phyloP scores from a whole-genome alignment of 805 yeast species.

The Suhomyces prunicola region DNA sequence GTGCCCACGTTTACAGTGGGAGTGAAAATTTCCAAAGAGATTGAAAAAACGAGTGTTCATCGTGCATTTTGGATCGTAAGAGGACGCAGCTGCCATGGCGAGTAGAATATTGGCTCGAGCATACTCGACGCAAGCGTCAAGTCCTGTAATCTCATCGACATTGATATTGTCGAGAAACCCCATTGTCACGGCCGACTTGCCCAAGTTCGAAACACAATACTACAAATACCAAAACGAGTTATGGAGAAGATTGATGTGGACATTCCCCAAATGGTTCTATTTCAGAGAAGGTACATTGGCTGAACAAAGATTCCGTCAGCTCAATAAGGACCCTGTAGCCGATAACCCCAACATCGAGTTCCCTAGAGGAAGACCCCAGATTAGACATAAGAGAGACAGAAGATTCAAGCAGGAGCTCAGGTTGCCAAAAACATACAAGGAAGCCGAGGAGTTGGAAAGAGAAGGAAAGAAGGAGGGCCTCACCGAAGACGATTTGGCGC shows the following conservation, averaged over 20 bases:
- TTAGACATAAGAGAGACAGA: conserved; percentile 87
- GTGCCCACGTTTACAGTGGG: conserved; percentile 10
- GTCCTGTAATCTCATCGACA: conserved; percentile 37
- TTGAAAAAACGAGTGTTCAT: neutral
- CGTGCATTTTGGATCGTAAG: neutral
- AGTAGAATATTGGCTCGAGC: conserved; percentile 8
- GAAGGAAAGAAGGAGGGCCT: conserved; percentile 8
- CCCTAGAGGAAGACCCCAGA: conserved; percentile 80
- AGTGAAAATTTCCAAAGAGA: conserved; percentile 13
- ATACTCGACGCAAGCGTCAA: conserved; percentile 7
- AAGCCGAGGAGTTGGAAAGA: conserved; percentile 22
- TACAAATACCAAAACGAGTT: conserved; percentile 82
- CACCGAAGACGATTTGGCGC: conserved; percentile 50
- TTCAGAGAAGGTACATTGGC: conserved; percentile 87
- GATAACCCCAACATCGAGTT: conserved; percentile 74
- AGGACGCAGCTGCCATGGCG: neutral
- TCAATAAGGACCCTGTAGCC: conserved; percentile 72
- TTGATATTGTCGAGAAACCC: conserved; percentile 79
- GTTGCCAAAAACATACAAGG: conserved; percentile 65
- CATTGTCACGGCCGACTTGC: conserved; percentile 72
- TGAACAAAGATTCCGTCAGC: conserved; percentile 72
- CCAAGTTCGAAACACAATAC: conserved; percentile 69
- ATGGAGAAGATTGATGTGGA: conserved; percentile 92
- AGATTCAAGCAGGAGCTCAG: conserved; percentile 71
- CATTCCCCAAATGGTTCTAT: conserved; percentile 91